Conservation (phyloP, 1,284 basidiomycete genomes). For the Papiliotrema fonsecae region DNA sequence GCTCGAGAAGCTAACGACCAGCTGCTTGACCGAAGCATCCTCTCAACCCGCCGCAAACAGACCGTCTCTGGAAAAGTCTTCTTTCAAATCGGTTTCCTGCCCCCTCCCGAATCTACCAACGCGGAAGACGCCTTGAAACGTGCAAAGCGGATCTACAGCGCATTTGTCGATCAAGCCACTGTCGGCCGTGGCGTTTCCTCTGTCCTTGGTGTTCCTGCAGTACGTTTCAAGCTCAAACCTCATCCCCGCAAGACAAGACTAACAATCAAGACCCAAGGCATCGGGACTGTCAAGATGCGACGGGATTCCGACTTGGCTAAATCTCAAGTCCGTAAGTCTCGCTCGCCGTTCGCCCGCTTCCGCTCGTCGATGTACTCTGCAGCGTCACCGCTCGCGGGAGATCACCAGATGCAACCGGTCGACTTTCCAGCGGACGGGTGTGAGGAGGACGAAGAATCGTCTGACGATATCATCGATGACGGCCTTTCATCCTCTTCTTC, state of each 20-base stretch:
- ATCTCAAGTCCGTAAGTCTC: background rate
- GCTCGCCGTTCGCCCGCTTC: slow-evolving; percentile 7
- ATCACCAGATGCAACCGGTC: slow-evolving; percentile 12
- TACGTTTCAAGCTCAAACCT: slow-evolving; percentile 48
- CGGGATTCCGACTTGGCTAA: slow-evolving; percentile 9
- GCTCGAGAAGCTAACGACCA: slow-evolving; percentile 33
- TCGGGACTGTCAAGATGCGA: slow-evolving; percentile 64
- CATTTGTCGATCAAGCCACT: slow-evolving; percentile 61
- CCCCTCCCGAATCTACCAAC: slow-evolving; percentile 40
- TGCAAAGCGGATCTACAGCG: slow-evolving; percentile 54
- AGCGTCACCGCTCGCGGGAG: slow-evolving; percentile 15
- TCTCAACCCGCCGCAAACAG: slow-evolving; percentile 56
- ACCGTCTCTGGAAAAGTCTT: slow-evolving; percentile 59
- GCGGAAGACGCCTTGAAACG: slow-evolving; percentile 24
- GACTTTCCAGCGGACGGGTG: slow-evolving; percentile 7
- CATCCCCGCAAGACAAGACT: background rate
- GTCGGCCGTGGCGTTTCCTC: slow-evolving; percentile 48
- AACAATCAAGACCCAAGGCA: slow-evolving; percentile 68
- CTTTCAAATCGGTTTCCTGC: slow-evolving; percentile 72
- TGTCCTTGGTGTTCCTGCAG: slow-evolving; percentile 65
- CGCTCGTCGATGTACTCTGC: slow-evolving; percentile 20
- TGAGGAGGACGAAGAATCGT: slow-evolving; percentile 47
- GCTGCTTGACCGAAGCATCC: slow-evolving; percentile 56
- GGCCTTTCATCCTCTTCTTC: slow-evolving; percentile 59
- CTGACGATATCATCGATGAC: slow-evolving; percentile 62